Evolutionary conservation across 2,329 filamentous ascomycete genomes (phyloP), one percentile per base, ranked within the genome.

Genomic region (Diaporthe sp.): DNA sequence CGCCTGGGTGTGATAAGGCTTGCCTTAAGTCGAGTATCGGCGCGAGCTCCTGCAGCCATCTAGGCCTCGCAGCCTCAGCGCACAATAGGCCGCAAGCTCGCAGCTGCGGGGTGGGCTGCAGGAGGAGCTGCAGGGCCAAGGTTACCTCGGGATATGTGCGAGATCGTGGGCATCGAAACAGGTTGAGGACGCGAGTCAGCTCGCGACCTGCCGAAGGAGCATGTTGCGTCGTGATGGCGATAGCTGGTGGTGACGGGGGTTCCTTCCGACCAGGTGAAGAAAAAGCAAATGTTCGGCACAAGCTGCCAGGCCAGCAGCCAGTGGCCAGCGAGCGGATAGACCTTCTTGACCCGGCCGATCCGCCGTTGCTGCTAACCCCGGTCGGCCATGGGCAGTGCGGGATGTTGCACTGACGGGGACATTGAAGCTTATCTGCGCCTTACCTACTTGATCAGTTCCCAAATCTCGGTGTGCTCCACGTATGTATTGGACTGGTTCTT

Each of bases 71-170:
- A 22, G 65, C 34, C 37, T 28, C 13, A 34, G 53, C 39, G 51
- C 39, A 47, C 49, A 63, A 39, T 34, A 61, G 44, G 67, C 53
- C 39, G 20, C 39, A 51, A 34, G 72, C 67, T 58, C 49, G 60
- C 72, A 55, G 72, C 67, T 57, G 75, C 67, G 71, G 72, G 75
- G 67, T 39, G 71, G 53, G 72, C 65, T 75, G 75, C 75, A 67
- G 72, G 47, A 55, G 55, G 37, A 55, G 74, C 74, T 76, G 63
- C 75, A 76, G 71, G 67, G 65, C 74, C 44, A 57, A 47, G 60
- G 47, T 53, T 71, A 17, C 51, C 31, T 51, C 71, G 22, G 71
- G 71, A 70, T 17, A 57, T 76, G 74, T 65, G 57, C 63, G 51
- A 68, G 71, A 76, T 76, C 61, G 42, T 47, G 51, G 58, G 13